These are phyloP conservation scores for Calocera viscosa DNA, from an alignment of 768 basidiomycete genomes.

Conservation along the genomic window DNA sequence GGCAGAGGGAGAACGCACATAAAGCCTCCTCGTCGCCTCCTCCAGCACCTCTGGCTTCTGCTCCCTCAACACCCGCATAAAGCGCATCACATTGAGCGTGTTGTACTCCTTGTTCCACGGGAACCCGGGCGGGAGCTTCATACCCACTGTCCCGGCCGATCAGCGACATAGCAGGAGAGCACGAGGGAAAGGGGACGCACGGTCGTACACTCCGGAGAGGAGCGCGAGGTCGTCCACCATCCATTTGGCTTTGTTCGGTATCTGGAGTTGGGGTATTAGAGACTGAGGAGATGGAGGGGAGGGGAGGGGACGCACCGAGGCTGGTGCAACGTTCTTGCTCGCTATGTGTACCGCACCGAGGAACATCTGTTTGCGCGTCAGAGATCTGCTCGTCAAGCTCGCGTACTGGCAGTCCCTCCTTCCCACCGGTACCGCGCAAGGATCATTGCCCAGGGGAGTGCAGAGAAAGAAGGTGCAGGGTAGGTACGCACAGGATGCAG, in stretches of 20 bases:
- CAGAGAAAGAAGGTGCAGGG: not conserved
- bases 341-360: not conserved
- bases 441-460: not conserved
- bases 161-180: not conserved
- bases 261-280: not conserved
- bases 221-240: not conserved
- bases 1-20: not conserved
- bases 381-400: too few species aligned
- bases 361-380: not conserved
- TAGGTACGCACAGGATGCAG: not conserved
- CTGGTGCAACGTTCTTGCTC: not conserved
- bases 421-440: not conserved
- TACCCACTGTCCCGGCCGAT: not conserved
- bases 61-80: constrained; percentile 5
- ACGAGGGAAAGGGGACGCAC: not conserved
- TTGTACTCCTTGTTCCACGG: constrained; percentile 6
- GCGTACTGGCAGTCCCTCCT: too few species aligned
- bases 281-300: not conserved
- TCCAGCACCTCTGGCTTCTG: not conserved
- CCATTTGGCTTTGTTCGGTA: constrained; percentile 3
- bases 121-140: not conserved
- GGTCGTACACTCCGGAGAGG: not conserved
- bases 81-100: constrained; percentile 6
- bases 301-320: not conserved
- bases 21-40: not conserved